Percentiles rank a stretch among this genome's conserved stretches.
phyloP scores from a whole-genome alignment of 331 rosid species.

The Malus hybrid region DNA sequence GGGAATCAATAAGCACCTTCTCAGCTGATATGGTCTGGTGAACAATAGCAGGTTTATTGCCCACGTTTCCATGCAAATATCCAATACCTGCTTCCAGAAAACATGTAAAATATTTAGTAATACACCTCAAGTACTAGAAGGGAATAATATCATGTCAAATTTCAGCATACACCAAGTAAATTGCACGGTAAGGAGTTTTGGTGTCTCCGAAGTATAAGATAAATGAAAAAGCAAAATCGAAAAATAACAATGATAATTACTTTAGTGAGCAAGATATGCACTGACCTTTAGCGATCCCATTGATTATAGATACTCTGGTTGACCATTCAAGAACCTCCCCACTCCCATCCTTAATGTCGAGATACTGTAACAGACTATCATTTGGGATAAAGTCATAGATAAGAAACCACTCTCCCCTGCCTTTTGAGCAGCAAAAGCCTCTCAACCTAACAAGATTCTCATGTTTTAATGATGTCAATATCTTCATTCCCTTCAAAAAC shows the following conservation, averaged over 20 bases:
- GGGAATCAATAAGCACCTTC: conserved; percentile 53
- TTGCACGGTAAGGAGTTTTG: too few species aligned
- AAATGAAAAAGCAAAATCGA: neutral
- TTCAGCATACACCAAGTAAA: neutral
- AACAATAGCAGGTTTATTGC: conserved; percentile 41
- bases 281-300: conserved; percentile 78
- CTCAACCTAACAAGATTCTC: conserved; percentile 66
- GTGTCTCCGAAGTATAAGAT: too few species aligned
- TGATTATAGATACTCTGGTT: conserved; percentile 61
- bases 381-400: conserved; percentile 53
- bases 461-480: conserved; percentile 51
- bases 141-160: neutral
- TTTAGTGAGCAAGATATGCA: neutral
- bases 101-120: neutral
- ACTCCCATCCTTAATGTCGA: conserved; percentile 41
- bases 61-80: conserved; percentile 55
- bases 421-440: conserved; percentile 82
- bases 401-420: conserved; percentile 73
- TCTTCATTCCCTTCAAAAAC: conserved; percentile 77
- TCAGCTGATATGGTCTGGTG: conserved; percentile 83
- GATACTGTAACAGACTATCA: conserved; percentile 56
- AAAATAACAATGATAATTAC: neutral
- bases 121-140: neutral
- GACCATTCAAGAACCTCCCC: conserved; percentile 63
- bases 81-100: conserved; percentile 43